Percentiles rank a stretch among this genome's conserved stretches.
Conservation (phyloP, 2,329 filamentous ascomycete genomes). For the Orbilia brochopaga region DNA sequence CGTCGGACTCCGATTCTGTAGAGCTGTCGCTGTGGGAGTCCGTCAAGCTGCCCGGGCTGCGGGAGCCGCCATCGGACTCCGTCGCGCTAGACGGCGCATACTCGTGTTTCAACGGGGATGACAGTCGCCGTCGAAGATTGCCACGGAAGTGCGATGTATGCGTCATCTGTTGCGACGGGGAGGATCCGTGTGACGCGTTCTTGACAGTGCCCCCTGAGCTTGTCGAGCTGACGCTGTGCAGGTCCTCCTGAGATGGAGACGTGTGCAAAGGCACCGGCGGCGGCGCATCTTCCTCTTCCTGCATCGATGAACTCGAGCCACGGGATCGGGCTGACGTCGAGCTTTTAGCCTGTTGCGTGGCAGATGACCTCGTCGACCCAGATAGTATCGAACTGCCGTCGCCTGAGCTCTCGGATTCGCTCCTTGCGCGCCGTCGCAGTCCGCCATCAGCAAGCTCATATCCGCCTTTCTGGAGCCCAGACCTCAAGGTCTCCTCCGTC, state of each 20-base stretch:
- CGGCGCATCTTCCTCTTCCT: slow-evolving; percentile 50
- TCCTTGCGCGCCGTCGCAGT: slow-evolving; percentile 22
- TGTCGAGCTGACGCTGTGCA: slow-evolving; percentile 35
- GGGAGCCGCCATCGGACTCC: slow-evolving; percentile 55
- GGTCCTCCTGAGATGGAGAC: slow-evolving; percentile 35
- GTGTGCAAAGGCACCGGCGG: slow-evolving; percentile 54
- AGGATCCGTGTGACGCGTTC: slow-evolving; percentile 57
- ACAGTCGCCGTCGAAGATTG: slow-evolving; percentile 61
- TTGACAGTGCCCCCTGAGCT: slow-evolving; percentile 43
- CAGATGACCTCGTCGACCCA: slow-evolving; percentile 30
- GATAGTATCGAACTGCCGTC: slow-evolving; percentile 30
- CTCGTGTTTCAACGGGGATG: slow-evolving; percentile 95
- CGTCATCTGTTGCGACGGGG: slow-evolving; percentile 63
- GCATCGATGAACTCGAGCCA: background rate
- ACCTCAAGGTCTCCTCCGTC: slow-evolving; percentile 38
- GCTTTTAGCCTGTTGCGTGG: slow-evolving; percentile 23
- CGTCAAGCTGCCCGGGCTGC: slow-evolving; percentile 12
- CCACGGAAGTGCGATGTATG: slow-evolving; percentile 63
- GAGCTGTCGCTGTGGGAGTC: slow-evolving; percentile 51
- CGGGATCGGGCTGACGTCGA: slow-evolving; percentile 30
- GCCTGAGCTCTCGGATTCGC: slow-evolving; percentile 45
- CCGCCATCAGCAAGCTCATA: slow-evolving; percentile 23
- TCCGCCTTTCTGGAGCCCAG: slow-evolving; percentile 24
- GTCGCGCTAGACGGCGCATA: slow-evolving; percentile 82
- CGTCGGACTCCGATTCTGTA: slow-evolving; percentile 63